These are phyloP conservation scores for Daldinia vernicosa DNA, from an alignment of 495 filamentous ascomycete genomes.

Conservation along the genomic window DNA sequence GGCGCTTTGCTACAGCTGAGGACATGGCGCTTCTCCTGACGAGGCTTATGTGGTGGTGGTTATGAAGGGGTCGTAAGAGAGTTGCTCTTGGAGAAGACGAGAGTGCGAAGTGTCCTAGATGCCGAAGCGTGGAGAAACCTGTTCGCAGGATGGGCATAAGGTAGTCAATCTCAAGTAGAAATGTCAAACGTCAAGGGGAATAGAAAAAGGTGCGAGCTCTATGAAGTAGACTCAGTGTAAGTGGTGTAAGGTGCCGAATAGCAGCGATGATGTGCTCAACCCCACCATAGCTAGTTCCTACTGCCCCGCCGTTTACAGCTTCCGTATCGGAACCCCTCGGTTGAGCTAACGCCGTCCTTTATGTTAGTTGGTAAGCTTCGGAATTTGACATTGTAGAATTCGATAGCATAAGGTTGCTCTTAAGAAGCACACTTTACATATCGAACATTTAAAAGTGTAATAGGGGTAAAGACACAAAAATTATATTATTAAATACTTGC, in stretches of 20 bases:
- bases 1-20: slow-evolving; percentile 79
- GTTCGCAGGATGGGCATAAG: slow-evolving; percentile 35
- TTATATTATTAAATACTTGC: no score
- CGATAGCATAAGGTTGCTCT: no score
- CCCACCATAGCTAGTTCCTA: slow-evolving; percentile 21
- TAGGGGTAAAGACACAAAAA: no score
- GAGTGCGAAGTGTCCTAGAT: slow-evolving; percentile 17
- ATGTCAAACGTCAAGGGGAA: not conserved
- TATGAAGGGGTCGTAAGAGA: not conserved
- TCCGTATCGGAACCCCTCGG: slow-evolving; percentile 37
- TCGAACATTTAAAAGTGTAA: no score
- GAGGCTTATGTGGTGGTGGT: slow-evolving; percentile 1
- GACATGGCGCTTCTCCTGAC: slow-evolving; percentile 64
- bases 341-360: slow-evolving; percentile 9
- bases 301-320: slow-evolving; percentile 31
- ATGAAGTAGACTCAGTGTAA: not conserved
- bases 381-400: no score
- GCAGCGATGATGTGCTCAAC: slow-evolving; percentile 40
- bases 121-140: slow-evolving; percentile 23
- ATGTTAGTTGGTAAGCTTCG: no score
- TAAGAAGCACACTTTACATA: no score
- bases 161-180: not conserved
- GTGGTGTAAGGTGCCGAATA: slow-evolving; percentile 23
- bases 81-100: slow-evolving; percentile 4
- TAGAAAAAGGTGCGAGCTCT: not conserved